Percentiles rank a stretch among this genome's conserved stretches.
Conservation (phyloP, 2,329 filamentous ascomycete species). For the Chaetomium globosum region DNA sequence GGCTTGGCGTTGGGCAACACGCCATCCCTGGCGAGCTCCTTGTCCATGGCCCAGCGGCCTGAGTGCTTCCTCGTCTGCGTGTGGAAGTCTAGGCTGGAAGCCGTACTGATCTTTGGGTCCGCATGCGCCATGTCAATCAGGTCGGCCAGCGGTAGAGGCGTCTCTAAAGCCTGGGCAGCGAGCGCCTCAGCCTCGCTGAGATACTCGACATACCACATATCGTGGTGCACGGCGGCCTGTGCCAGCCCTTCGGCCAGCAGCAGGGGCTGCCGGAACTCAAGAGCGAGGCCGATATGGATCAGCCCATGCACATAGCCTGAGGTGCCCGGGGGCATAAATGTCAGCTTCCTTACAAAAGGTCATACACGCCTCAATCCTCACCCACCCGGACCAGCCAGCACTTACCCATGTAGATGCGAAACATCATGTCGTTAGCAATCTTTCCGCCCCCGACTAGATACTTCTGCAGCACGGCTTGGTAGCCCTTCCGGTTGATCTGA, state of each 20-base stretch:
- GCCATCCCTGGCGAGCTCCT: neutral
- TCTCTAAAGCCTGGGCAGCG: neutral
- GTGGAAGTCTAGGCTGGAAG: neutral
- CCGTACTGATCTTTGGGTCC: neutral
- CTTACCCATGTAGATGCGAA: slow-evolving; percentile 1
- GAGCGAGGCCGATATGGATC: slow-evolving; percentile 1
- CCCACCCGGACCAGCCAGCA: neutral
- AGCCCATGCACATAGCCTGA: neutral
- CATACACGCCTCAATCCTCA: neutral
- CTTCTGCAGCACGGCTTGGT: slow-evolving; percentile 1
- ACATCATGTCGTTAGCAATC: slow-evolving; percentile 4
- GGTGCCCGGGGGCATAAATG: neutral
- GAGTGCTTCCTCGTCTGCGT: neutral
- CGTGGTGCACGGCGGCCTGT: slow-evolving; percentile 1
- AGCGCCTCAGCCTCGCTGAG: neutral
- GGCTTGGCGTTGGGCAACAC: neutral
- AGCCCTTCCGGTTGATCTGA: neutral
- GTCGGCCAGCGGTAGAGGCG: neutral
- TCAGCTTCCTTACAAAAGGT: neutral
- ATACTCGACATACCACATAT: slow-evolving; percentile 4
- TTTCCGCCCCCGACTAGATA: slow-evolving; percentile 1
- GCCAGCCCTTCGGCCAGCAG: neutral
- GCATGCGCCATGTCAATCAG: neutral
- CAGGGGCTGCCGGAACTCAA: neutral
- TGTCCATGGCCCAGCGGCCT: neutral